Evolutionary conservation across 176 grass and related monocot species (phyloP), one percentile per base, ranked within the genome.

Genomic region (Ensete glaucum): DNA sequence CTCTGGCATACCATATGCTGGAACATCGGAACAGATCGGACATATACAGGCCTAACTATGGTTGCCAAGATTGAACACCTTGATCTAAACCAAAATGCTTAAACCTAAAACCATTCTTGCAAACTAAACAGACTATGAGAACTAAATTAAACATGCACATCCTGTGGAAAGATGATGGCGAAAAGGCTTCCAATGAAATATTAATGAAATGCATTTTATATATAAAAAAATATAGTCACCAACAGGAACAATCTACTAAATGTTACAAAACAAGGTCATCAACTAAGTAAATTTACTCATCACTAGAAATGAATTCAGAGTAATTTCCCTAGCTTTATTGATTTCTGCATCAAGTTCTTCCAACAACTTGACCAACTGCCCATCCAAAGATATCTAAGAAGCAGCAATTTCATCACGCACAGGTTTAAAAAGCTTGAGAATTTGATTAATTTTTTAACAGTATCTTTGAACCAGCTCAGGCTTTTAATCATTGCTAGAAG

Each of bases 261-360:
- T 62, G 9, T 14, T 34, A 12, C 9, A 62, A 52, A 52, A 1
- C 1, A 62, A 27, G 50, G 58, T 12, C 17, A 16, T 66, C 43
- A 53, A 89, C 90, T 57, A 87, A 99, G 88, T 58, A 94, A 91
- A 80, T 89, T 91, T 99, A 85, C 90, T 94, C 65, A 83, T 91
- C 53, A 89, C 85, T 72, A 82, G 87, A 78, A 94, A 85, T 88
- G 88, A 99, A 73, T 80, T 91, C 64, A 70, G 82, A 85, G 94
- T 74, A 84, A 91, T 63, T 49, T 82, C 78, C 62, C 69, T 79
- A 81, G 88, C 82, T 75, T 84, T 78, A 51, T 79, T 84, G 58
- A 99, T 71, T 82, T 77, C 86, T 78, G 70, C 85, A 80, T 87
- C 75, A 65, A 73, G 76, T 64, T 85, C 80, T 72, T 78, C 79